Evolutionary conservation across 257 asterid species (phyloP).

Genomic region (Salvia hispanica): DNA sequence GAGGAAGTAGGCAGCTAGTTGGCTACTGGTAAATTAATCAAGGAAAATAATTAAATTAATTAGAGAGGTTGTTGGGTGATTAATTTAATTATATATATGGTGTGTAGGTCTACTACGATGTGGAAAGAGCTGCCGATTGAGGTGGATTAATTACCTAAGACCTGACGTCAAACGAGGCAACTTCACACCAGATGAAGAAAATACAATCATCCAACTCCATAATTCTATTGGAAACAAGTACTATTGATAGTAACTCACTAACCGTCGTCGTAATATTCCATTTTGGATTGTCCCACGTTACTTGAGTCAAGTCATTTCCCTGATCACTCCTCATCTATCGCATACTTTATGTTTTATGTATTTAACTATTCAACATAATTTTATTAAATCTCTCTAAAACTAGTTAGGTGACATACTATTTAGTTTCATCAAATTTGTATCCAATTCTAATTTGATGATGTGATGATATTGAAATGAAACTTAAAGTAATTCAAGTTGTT

Average conservation of each 20-base stretch:
- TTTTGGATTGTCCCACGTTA: too few relatives aligned
- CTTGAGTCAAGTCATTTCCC: too few relatives aligned
- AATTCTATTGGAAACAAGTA: constrained; percentile 68
- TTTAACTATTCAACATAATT: too few relatives aligned
- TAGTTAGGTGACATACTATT: not conserved
- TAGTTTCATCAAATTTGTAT: constrained; percentile 5
- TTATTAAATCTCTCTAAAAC: not conserved
- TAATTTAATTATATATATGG: not conserved
- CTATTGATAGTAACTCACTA: constrained; percentile 16
- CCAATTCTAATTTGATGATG: not conserved
- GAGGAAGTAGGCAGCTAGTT: not conserved
- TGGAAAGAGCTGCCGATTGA: constrained; percentile 80
- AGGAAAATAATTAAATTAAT: not conserved
- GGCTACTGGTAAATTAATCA: not conserved
- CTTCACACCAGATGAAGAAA: constrained; percentile 64
- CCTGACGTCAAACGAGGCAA: constrained; percentile 80
- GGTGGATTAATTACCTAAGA: constrained; percentile 83
- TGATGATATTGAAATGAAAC: constrained; percentile 14
- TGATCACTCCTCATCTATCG: too few relatives aligned
- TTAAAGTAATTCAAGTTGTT: too few relatives aligned
- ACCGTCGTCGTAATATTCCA: not conserved
- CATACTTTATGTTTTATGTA: too few relatives aligned
- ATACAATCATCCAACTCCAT: constrained; percentile 62
- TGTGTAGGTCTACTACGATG: constrained; percentile 62
- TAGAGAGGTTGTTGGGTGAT: constrained; percentile 4